Base-by-base conservation (phyloP, 345 rosid genomes). In the Populus alba region DNA sequence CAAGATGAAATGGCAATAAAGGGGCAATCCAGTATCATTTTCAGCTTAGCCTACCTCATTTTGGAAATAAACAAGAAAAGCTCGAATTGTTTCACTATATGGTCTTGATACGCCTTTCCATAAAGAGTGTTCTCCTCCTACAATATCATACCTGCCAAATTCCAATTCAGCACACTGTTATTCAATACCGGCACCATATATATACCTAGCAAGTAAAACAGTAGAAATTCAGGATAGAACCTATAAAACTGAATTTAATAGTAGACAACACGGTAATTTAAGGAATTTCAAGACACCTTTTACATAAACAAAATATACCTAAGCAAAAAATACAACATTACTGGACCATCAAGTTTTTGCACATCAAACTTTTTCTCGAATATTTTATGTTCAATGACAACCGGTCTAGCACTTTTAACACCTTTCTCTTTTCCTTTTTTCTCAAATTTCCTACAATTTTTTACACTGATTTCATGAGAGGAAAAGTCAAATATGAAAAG, bases 61-160 rank as follows among this genome's bases (percentile, higher is more conserved):
- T 83, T 95, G 99, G 83, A 95, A 95, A 85, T 95, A 92, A 71
- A 87, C 87, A 49, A 95, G 88, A 85, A 95, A 95, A 68, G 98
- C 94, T 23, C 87, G 90, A 83, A 95, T 95, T 16, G 98, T 95
- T 92, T 95, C 99, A 43, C 96, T 88, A 79, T 92, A 95, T 2
- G 99, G 93, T 84, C 86, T 89, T 81, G 99, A 93, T 47, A 95
- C 95, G 77, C 90, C 98, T 57, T 86, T 83, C 98, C 99, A 95
- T 25, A 93, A 80, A 77, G 86, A 70, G 84, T 95, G 95, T 23
- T 83, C 81, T 38, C 94, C 97, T 87, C 91, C 98, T 53, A 89
- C 94, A 39, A 95, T 88, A 65, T 80, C 69, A 39, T 92, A 93
- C 98, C 98, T 93, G 94, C 69, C 85, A 91, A 90, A 86, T 79